Conservation (phyloP, 1,284 basidiomycete genomes). For the Cronartium ribicola region DNA sequence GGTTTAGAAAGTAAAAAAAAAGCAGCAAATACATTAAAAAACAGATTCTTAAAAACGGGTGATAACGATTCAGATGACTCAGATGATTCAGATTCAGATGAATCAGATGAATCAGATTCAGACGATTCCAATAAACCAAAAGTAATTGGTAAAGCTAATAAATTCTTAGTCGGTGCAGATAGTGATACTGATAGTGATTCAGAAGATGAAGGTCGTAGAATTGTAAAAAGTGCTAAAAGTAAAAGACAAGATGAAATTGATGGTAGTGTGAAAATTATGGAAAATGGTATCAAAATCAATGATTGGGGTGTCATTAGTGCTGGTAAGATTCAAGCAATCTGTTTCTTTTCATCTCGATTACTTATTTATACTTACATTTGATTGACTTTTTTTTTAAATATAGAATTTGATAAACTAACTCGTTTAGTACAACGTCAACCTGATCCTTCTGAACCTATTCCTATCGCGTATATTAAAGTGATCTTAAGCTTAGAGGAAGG, state of each 20-base stretch:
- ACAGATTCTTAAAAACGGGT: conserved; percentile 31
- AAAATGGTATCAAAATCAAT: conserved; percentile 91
- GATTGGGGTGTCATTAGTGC: conserved; percentile 92
- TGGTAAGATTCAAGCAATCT: conserved; percentile 56
- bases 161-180: conserved; percentile 57
- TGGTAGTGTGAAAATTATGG: conserved; percentile 78
- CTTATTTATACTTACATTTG: neutral
- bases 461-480: conserved; percentile 77
- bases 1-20: conserved; percentile 25
- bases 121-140: conserved; percentile 53
- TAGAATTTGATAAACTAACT: conserved; percentile 93
- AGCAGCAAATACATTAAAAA: conserved; percentile 24
- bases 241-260: conserved; percentile 85
- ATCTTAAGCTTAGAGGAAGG: conserved; percentile 72
- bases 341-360: conserved; percentile 27
- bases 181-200: conserved; percentile 61
- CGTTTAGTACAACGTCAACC: conserved; percentile 80
- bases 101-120: conserved; percentile 50
- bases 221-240: conserved; percentile 79
- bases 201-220: conserved; percentile 66
- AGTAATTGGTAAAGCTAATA: conserved; percentile 54
- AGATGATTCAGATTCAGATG: conserved; percentile 52
- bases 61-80: conserved; percentile 55
- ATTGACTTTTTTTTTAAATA: conserved; percentile 2
- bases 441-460: conserved; percentile 72